Evolutionary conservation across 306 rosid genomes (phyloP), one percentile per base, ranked within the genome.

Genomic region (Betula pendula): DNA sequence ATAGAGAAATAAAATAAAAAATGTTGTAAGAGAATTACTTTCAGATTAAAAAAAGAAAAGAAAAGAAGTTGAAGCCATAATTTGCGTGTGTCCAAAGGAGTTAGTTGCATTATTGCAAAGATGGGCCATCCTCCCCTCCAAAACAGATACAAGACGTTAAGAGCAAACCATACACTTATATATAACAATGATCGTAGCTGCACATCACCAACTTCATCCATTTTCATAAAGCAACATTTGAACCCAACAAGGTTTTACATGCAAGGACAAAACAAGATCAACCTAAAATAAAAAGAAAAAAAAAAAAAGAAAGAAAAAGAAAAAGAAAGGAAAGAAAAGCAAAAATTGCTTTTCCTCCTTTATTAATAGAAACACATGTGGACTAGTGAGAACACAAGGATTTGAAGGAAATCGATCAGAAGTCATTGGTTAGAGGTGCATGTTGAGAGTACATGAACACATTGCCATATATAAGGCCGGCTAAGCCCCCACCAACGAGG

Each of bases 381-480:
- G 74, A 27, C 63, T 20, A 49, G 29, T 35, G 27, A 56, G 24
- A 51, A 6, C 50, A 13, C 74, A 51, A 25, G 51, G 33, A 69
- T 11, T 31, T 59, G 19, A 29, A 70, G 31, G 35, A 38, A 38
- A 38, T 5, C 5, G 27, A 75, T 80, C 70, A 80, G 38, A 45
- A 80, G 29, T 84, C 88, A 59, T 38, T 82, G 17, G 85, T 24
- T 8, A 90, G 80, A 71, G 98, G 96, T 35, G 81, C 84, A 70
- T 92, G 97, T 5, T 88, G 90, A 43, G 77, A 68, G 73, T 25
- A 72, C 3, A 94, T 84, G 88, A 84, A 91, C 4, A 88, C 87
- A 25, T 90, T 90, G 80, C 85, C 86, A 66, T 94, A 94, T 78
- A 91, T 55, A 16, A 91, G 90, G n/a, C 98, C 98, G 55, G 98